Evolutionary conservation across 2,329 filamentous ascomycete genomes (phyloP).

Genomic region (Mycogone perniciosa): DNA sequence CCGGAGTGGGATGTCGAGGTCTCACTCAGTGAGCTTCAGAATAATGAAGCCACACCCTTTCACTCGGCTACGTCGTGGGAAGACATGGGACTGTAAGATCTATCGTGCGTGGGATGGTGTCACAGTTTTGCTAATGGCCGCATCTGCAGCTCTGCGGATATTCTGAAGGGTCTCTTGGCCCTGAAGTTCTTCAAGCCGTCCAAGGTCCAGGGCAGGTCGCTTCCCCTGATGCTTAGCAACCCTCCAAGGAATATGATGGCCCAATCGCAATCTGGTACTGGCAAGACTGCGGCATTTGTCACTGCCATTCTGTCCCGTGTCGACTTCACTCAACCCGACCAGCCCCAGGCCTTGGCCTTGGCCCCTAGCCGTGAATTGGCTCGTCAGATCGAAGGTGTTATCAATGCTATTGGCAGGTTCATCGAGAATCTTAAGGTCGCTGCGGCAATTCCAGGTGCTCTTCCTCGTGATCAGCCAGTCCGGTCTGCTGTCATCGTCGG

Average conservation of each 20-base stretch:
- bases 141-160: constrained; percentile 36
- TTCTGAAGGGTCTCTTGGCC: constrained; percentile 69
- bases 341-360: constrained; percentile 81
- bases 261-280: constrained; percentile 97
- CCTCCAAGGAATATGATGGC: constrained; percentile 94
- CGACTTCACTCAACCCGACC: constrained; percentile 60
- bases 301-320: constrained; percentile 85
- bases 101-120: background rate
- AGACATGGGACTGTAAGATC: constrained; percentile 68
- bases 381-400: constrained; percentile 84
- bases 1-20: constrained; percentile 85
- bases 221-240: constrained; percentile 79
- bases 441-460: constrained; percentile 74
- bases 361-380: constrained; percentile 93
- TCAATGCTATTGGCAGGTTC: constrained; percentile 78
- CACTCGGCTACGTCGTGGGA: constrained; percentile 80
- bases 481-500: constrained; percentile 79
- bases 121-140: constrained; percentile 5
- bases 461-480: constrained; percentile 62
- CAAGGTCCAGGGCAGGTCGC: constrained; percentile 93
- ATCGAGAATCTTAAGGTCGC: constrained; percentile 68
- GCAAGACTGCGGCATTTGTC: constrained; percentile 95
- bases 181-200: constrained; percentile 93
- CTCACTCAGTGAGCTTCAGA: constrained; percentile 82
- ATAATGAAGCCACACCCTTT: constrained; percentile 78